Conservation (phyloP, 768 basidiomycete species). For the Lentinula sp. region DNA sequence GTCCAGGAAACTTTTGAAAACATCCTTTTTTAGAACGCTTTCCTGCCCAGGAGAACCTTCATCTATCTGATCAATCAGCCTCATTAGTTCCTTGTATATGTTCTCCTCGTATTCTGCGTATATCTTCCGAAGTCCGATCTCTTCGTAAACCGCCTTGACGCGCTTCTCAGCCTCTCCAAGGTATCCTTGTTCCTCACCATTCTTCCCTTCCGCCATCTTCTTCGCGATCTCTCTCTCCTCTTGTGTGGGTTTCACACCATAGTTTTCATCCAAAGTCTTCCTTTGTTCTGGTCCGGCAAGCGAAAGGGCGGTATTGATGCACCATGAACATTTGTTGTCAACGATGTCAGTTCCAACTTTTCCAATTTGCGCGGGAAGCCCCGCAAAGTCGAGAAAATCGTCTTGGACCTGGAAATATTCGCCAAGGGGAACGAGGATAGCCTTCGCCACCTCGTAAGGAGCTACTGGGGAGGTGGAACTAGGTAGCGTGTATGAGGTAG, state of each 20-base stretch:
- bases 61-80: slow-evolving; percentile 70
- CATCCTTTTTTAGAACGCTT: slow-evolving; percentile 48
- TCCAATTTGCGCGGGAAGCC: slow-evolving; percentile 56
- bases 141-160: slow-evolving; percentile 60
- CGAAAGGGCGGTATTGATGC: slow-evolving; percentile 79
- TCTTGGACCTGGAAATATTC: slow-evolving; percentile 99
- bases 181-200: slow-evolving; percentile 6
- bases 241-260: slow-evolving; percentile 59
- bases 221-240: slow-evolving; percentile 13
- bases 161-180: slow-evolving; percentile 25
- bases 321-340: slow-evolving; percentile 99
- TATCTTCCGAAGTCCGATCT: slow-evolving; percentile 55
- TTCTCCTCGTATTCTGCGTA: slow-evolving; percentile 79
- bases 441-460: slow-evolving; percentile 18
- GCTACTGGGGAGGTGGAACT: slow-evolving; percentile 31
- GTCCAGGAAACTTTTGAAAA: slow-evolving; percentile 80
- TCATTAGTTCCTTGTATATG: slow-evolving; percentile 59
- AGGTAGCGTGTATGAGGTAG: slow-evolving; percentile 59
- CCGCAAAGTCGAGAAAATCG: slow-evolving; percentile 92
- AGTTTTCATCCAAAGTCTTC: slow-evolving; percentile 46
- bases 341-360: slow-evolving; percentile 99
- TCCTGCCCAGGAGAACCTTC: slow-evolving; percentile 22
- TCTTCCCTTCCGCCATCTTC: slow-evolving; percentile 4
- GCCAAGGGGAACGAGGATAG: slow-evolving; percentile 86
- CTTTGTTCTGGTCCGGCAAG: slow-evolving; percentile 51